These are phyloP conservation scores for Hericium coralloides DNA, from an alignment of 768 basidiomycete species.

Conservation along the genomic window DNA sequence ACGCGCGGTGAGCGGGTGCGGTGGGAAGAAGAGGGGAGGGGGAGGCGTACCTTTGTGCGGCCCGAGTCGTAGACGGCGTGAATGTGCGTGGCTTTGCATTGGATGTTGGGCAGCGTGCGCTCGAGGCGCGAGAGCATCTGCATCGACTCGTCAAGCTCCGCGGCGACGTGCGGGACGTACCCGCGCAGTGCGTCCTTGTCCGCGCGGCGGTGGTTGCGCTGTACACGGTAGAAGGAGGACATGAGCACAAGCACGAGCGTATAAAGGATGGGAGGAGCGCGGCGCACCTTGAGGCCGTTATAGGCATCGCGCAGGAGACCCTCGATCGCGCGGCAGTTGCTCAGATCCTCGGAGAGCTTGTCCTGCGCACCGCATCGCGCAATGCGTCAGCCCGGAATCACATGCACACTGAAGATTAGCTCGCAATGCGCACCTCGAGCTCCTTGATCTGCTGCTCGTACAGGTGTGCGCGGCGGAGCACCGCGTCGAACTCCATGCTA, in stretches of 20 bases:
- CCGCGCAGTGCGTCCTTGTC: slow-evolving; percentile 41
- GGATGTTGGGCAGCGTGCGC: slow-evolving; percentile 50
- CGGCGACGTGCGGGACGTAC: slow-evolving; percentile 55
- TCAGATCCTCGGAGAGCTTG: slow-evolving; percentile 58
- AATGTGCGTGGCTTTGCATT: slow-evolving; percentile 53
- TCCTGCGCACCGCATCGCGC: slow-evolving; percentile 28
- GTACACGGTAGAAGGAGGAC: neutral
- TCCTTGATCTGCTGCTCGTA: slow-evolving; percentile 13
- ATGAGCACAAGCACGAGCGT: neutral
- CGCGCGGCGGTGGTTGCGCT: slow-evolving; percentile 54
- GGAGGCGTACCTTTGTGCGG: slow-evolving; percentile 45
- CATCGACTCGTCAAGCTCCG: slow-evolving; percentile 53
- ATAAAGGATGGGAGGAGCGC: neutral
- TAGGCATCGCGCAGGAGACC: slow-evolving; percentile 58
- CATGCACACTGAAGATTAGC: no score
- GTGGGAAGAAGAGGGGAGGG: neutral
- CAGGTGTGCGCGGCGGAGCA: neutral
- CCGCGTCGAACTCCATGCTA: neutral
- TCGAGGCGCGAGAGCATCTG: slow-evolving; percentile 49
- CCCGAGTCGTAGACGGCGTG: slow-evolving; percentile 65
- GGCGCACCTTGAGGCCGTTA: slow-evolving; percentile 46
- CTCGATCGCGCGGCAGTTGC: slow-evolving; percentile 70
- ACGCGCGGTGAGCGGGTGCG: neutral
- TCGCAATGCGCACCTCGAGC: slow-evolving; percentile 12
- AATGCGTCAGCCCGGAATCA: neutral